Evolutionary conservation across 169 alveolate species (phyloP).

Genomic region (Eimeria zaria): DNA sequence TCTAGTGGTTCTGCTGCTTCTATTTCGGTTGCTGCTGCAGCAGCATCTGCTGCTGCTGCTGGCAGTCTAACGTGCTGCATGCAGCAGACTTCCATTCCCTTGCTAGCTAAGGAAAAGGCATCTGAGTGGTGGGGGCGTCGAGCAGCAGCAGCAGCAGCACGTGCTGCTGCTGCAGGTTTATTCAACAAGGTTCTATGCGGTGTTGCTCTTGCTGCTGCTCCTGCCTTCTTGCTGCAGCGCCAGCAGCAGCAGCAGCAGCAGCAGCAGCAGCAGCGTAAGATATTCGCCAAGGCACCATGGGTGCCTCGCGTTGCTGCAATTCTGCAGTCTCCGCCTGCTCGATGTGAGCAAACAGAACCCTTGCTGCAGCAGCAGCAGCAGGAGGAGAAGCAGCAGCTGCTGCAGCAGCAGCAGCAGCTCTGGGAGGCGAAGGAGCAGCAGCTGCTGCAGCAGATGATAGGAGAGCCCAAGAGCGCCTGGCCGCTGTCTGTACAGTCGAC

Average conservation of each 20-base stretch:
- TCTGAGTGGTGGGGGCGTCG: not conserved
- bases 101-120: not conserved
- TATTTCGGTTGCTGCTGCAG: constrained; percentile 19
- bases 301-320: constrained; percentile 7
- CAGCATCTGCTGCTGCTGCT: not conserved
- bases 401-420: not conserved
- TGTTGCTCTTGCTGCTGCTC: constrained; percentile 32
- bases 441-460: constrained; percentile 60
- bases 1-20: not conserved
- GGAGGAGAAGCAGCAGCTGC: not conserved
- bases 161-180: not conserved
- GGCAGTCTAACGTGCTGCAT: no score
- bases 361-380: not conserved
- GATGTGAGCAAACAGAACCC: not conserved
- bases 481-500: constrained; percentile 1
- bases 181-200: not conserved
- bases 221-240: not conserved
- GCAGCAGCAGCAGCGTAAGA: constrained; percentile 23
- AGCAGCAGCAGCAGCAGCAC: constrained; percentile 40
- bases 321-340: constrained; percentile 15
- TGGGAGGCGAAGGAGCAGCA: constrained; percentile 15
- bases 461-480: constrained; percentile 27
- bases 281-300: not conserved
- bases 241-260: constrained; percentile 46
- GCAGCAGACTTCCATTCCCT: no score